Percentiles rank a stretch among this genome's conserved stretches.
phyloP scores from a whole-genome alignment of 1,284 basidiomycete genomes.

The Irpex sp. region DNA sequence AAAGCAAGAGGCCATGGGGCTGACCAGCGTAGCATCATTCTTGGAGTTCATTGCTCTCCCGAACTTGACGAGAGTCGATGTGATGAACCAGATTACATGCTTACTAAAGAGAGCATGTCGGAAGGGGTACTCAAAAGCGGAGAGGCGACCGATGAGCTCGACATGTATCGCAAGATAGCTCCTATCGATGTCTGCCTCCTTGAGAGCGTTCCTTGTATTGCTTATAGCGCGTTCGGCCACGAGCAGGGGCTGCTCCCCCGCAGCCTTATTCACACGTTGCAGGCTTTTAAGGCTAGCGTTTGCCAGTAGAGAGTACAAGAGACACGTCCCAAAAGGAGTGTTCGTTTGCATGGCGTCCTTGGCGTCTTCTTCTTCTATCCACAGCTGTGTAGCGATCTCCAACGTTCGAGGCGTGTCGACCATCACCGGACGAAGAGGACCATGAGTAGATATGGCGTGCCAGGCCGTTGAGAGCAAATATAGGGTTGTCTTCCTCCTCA shows the following conservation, averaged over 20 bases:
- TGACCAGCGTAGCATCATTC: constrained; percentile 19
- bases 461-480: constrained; percentile 17
- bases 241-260: constrained; percentile 23
- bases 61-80: constrained; percentile 28
- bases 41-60: constrained; percentile 21
- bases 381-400: constrained; percentile 32
- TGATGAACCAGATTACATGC: constrained; percentile 27
- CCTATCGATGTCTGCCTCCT: background rate
- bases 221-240: constrained; percentile 29
- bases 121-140: constrained; percentile 22
- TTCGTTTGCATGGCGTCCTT: constrained; percentile 17
- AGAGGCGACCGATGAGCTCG: constrained; percentile 29
- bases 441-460: constrained; percentile 8
- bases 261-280: constrained; percentile 25
- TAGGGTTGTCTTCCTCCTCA: constrained; percentile 20
- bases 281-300: constrained; percentile 19
- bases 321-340: constrained; percentile 20
- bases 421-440: constrained; percentile 27
- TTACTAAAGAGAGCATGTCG: constrained; percentile 30
- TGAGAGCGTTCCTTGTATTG: constrained; percentile 19
- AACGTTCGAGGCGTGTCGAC: constrained; percentile 27
- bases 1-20: constrained; percentile 27
- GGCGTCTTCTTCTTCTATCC: constrained; percentile 29
- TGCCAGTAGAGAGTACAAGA: constrained; percentile 24
- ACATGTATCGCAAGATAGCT: constrained; percentile 20